Base-by-base conservation (phyloP, 78 protist genomes). In the Guillardia theta region DNA sequence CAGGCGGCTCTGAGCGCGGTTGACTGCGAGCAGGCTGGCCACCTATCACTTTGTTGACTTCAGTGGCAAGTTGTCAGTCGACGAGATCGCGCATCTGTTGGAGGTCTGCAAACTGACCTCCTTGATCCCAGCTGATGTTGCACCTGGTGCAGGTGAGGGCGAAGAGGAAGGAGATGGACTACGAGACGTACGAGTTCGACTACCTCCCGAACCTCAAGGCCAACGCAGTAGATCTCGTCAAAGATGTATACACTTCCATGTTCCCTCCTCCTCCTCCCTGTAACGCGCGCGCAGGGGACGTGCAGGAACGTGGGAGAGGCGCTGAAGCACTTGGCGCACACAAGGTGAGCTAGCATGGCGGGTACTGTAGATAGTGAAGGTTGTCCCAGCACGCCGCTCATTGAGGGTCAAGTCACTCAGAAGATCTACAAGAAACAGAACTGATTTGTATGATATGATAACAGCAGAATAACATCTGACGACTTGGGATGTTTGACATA, bases 101-200 rank as follows among this genome's bases (percentile, higher is more conserved):
- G 22, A 70, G 41, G 41, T 58, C 70, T 27, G 27, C 30, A 10
- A 15, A 50, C 58, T 15, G 30, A 10, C 15, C 58, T 10, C 58
- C 30, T 50, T 50, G 30, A 19, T 19, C 58, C 10, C 30, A 10
- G 30, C 30, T 15, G 15, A 15, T 30, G 70, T 58, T 58, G 70
- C 27, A 58, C 70, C 15, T 53, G 94, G 76, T 43, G 48, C 87
- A 62, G 10, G 21, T 1, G 33, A 87, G 94, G 30, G 88, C 94
- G 45, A 37, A 19, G 36, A 0, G 19, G 44, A 70, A 70, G 88
- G 94, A 93, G 46, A 93, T 64, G 53, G 37, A 24, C 21, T 53
- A 93, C 88, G 94, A 93, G 36, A 62, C 41, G 47, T 93, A 93
- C 94, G 90, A 78, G 48, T 78, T 78, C 90, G 90, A 78, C 10